These are phyloP conservation scores for Dendryphion nanum DNA, from an alignment of 2,329 filamentous ascomycete species.

Conservation along the genomic window DNA sequence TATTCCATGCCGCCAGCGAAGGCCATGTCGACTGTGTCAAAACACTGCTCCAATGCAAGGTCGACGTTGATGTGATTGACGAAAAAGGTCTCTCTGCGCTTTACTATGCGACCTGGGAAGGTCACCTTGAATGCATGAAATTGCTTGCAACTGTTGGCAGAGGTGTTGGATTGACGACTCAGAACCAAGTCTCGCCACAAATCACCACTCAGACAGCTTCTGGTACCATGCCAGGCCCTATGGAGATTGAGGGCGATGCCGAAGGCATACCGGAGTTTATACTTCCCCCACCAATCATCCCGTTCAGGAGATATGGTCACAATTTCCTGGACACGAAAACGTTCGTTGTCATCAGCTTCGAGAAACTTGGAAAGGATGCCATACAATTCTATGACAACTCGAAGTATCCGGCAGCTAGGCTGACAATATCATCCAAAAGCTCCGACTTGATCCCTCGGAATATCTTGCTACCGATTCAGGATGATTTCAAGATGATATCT, in stretches of 20 bases:
- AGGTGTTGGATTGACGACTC: slow-evolving; percentile 31
- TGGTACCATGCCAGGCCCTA: slow-evolving; percentile 38
- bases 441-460: slow-evolving; percentile 97
- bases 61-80: slow-evolving; percentile 75
- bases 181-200: slow-evolving; percentile 40
- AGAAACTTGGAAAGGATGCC: slow-evolving; percentile 68
- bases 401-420: slow-evolving; percentile 89
- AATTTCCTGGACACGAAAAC: slow-evolving; percentile 99
- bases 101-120: slow-evolving; percentile 99
- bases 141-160: slow-evolving; percentile 63
- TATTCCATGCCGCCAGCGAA: slow-evolving; percentile 95
- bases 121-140: slow-evolving; percentile 90
- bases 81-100: slow-evolving; percentile 92
- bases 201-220: slow-evolving; percentile 38
- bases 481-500: slow-evolving; percentile 88
- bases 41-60: slow-evolving; percentile 75
- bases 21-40: slow-evolving; percentile 87
- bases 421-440: slow-evolving; percentile 94
- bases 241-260: slow-evolving; percentile 66
- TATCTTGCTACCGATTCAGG: slow-evolving; percentile 90
- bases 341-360: slow-evolving; percentile 89
- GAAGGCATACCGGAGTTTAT: slow-evolving; percentile 92
- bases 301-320: slow-evolving; percentile 89
- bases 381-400: slow-evolving; percentile 96
- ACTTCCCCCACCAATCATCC: slow-evolving; percentile 93